These are phyloP conservation scores for Limonium bicolor DNA, from an alignment of 148 eudicot species.

Conservation along the genomic window DNA sequence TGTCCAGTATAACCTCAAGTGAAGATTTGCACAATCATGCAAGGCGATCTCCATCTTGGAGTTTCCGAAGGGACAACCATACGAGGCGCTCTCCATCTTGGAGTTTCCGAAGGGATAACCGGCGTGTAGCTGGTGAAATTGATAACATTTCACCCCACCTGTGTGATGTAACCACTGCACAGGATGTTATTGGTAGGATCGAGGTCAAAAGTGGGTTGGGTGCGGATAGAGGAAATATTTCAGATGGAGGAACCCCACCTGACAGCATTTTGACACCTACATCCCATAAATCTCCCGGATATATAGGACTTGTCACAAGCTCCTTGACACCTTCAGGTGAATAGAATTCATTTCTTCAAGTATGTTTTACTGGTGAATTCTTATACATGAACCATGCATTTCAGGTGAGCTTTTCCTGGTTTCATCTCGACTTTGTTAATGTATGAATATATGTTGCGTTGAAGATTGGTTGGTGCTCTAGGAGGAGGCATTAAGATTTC, in stretches of 20 bases:
- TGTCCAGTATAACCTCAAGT: slow-evolving; percentile 13
- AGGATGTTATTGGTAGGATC: background rate
- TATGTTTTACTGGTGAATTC: too few species aligned
- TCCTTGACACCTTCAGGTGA: slow-evolving; percentile 7
- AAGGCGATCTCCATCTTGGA: slow-evolving; percentile 40
- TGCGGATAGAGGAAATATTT: slow-evolving; percentile 1
- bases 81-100: slow-evolving; percentile 33
- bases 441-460: too few species aligned
- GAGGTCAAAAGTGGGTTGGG: slow-evolving; percentile 6
- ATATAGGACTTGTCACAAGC: background rate
- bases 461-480: too few species aligned
- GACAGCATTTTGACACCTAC: slow-evolving; percentile 1
- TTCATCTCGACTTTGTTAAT: too few species aligned
- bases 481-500: too few species aligned
- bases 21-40: slow-evolving; percentile 19
- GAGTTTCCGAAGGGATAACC: slow-evolving; percentile 39
- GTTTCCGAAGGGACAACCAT: slow-evolving; percentile 34
- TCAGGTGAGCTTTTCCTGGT: too few species aligned
- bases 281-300: slow-evolving; percentile 1
- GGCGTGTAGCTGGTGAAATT: slow-evolving; percentile 31
- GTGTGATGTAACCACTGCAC: too few species aligned
- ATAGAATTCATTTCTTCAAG: background rate
- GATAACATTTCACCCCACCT: background rate
- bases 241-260: slow-evolving; percentile 4
- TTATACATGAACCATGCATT: too few species aligned